Base-by-base conservation (phyloP, 2,329 filamentous ascomycete genomes). In the Microdochium trichocladiopsis region DNA sequence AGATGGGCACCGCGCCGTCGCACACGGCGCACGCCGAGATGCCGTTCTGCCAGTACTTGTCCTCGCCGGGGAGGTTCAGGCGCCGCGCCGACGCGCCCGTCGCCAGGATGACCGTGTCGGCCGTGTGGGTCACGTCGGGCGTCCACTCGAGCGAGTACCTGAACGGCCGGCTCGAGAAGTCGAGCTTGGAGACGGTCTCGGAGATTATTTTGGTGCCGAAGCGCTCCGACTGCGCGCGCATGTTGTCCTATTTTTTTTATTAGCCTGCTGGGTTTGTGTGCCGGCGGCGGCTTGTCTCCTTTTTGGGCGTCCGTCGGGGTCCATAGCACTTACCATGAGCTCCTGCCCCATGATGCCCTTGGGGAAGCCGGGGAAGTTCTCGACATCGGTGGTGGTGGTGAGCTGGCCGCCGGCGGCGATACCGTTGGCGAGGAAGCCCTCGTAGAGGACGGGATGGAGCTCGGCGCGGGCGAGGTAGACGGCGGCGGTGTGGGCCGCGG, bases 291-390 rank as follows among this genome's bases (percentile, higher is more conserved):
- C 5, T 10, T 45, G 21, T 45, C 16, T 23, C 6, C 18, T 6
- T 10, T 3, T 3, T 22, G 12, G n/a, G n/a, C n/a, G n/a, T n/a
- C n/a, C n/a, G n/a, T n/a, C n/a, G n/a, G n/a, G n/a, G n/a, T n/a
- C 6, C 31, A 33, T 3, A 33, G 45, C 33, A 63, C 76, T 52
- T 59, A 83, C 81, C 94, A 99, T 99, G 60, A 99, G 77, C 65
- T 90, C 87, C 52, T 81, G 73, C 60, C 94, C 94, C 72, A 90
- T 88, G 69, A 99, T 91, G 57, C 87, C 88, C 63, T 89, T 82
- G 64, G 89, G 88, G 76, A 97, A 99, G 48, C 94, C 94, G 24
- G 94, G 94, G 73, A 87, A 99, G 81, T 99, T 99, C 78, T 99
- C 94, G 55, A 99, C 85, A 61, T 99, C 95, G 64, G 95, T 97